Conservation (phyloP, 108 stramenopile species). For the Cyclotella kingstonii region DNA sequence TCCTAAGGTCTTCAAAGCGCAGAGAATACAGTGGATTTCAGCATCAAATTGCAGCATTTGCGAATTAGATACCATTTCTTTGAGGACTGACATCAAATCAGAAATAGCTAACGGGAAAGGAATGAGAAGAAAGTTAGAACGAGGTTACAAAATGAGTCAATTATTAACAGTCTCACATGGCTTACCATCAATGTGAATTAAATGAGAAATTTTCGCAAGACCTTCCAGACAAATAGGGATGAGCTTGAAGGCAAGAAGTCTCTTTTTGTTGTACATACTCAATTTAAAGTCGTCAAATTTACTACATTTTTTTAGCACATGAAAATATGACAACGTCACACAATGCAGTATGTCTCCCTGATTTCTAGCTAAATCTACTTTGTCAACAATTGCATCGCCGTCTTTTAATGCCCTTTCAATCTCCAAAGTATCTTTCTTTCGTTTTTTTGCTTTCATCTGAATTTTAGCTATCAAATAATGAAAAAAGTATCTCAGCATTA, state of each 20-base stretch:
- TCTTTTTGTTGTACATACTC: conserved; percentile 12
- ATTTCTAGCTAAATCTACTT: conserved; percentile 64
- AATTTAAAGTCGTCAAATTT: conserved; percentile 9
- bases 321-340: conserved; percentile 83
- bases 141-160: background rate
- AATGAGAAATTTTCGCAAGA: conserved; percentile 83
- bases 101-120: conserved; percentile 47
- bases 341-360: conserved; percentile 76
- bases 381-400: conserved; percentile 77
- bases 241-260: conserved; percentile 27
- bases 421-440: conserved; percentile 59
- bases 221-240: conserved; percentile 79
- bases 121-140: conserved; percentile 46
- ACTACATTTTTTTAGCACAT: conserved; percentile 65
- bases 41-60: conserved; percentile 71
- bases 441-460: conserved; percentile 58
- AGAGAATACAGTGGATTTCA: conserved; percentile 75
- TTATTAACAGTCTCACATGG: too few species aligned
- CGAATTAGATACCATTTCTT: conserved; percentile 59
- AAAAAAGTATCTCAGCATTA: background rate
- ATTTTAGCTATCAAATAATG: conserved; percentile 49
- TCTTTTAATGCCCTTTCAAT: conserved; percentile 82
- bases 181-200: conserved; percentile 53
- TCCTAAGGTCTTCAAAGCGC: conserved; percentile 78
- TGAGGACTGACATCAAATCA: conserved; percentile 76